Base-by-base conservation (phyloP, 2,329 filamentous ascomycete species). In the Rosellinia necatrix region DNA sequence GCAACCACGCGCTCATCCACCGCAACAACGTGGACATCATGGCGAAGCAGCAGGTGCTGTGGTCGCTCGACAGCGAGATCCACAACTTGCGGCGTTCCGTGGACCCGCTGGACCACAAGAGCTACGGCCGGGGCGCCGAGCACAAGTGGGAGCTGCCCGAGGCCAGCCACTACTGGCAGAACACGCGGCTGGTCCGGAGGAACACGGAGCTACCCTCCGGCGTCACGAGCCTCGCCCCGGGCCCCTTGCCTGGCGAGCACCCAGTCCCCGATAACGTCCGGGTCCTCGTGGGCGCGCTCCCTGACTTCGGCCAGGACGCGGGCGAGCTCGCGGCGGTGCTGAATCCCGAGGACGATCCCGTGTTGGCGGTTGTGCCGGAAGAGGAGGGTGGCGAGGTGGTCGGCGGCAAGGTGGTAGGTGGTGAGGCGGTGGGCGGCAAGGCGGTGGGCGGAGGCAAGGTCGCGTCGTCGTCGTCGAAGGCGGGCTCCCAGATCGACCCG, bases 21-120 rank as follows among this genome's bases (percentile, higher is more conserved):
- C 24, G 48, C 2, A 67, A 68, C 38, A 68, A 68, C 42, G 10
- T 56, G 9, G 53, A 67, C 40, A 64, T 68, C 40, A 60, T 58
- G 61, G 50, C 60, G 2, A 60, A 59, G 51, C 59, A 66, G 38
- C 54, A 63, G 42, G 4, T 61, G 12, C 29, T 68, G 22, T 64
- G 59, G 60, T 15, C 34, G 8, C n/a, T 67, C 2, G 52, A 64
- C 35, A 44, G 40, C 25, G 59, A 65, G 53, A 60, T 65, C 19
- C 22, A 44, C 4, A 61, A 64, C 13, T 7, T 58, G 19, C 25
- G 42, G 24, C 43, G 46, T 6, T 50, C 29, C 32, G 3, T 49
- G 2, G 32, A 63, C 17, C 61, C 61, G 9, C 9, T 50, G 3
- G 8, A 12, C 7, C 6, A 54, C 1, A 8, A 38, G 1, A 37